Evolutionary conservation across 768 basidiomycete genomes (phyloP).

Genomic region (Macrolepiota albuminosa): DNA sequence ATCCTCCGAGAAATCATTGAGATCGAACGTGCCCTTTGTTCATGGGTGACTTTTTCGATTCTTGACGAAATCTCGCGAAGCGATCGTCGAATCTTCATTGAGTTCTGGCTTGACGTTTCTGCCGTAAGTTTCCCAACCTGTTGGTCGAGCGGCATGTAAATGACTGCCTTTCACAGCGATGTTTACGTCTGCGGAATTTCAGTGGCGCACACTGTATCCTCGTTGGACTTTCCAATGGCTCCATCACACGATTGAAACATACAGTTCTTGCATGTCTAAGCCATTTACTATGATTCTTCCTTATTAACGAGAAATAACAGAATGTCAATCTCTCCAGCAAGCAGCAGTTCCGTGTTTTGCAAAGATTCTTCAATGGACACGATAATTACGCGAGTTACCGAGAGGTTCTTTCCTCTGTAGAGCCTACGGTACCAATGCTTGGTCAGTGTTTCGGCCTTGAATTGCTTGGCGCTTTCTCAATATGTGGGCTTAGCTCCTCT

Average conservation of each 20-base stretch:
- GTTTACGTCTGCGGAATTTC: constrained; percentile 42
- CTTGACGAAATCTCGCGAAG: constrained; percentile 14
- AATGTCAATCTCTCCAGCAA: constrained; percentile 21
- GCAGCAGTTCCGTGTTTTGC: constrained; percentile 23
- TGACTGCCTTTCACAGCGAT: constrained; percentile 27
- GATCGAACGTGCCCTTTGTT: constrained; percentile 31
- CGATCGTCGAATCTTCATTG: constrained; percentile 25
- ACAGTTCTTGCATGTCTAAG: constrained; percentile 27
- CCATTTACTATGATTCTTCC: background rate
- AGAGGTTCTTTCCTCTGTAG: constrained; percentile 17
- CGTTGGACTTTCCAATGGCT: constrained; percentile 34
- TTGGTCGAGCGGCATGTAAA: background rate
- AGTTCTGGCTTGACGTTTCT: constrained; percentile 44
- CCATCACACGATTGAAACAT: constrained; percentile 31
- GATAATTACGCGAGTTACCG: constrained; percentile 25
- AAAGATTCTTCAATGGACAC: constrained; percentile 24
- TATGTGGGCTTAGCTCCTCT: constrained; percentile 19
- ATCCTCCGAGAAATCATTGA: constrained; percentile 25
- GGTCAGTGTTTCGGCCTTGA: constrained; percentile 15
- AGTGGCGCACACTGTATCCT: constrained; percentile 36
- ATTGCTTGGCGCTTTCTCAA: background rate
- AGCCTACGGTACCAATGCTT: constrained; percentile 31
- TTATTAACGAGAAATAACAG: constrained; percentile 12
- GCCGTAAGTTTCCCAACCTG: constrained; percentile 25
- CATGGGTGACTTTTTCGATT: constrained; percentile 36